A percentile compares a stretch with the other conserved stretches of the same genome.
Evolutionary conservation across 2,329 filamentous ascomycete species (phyloP).

Genomic region (Aspergillus fijiensis): DNA sequence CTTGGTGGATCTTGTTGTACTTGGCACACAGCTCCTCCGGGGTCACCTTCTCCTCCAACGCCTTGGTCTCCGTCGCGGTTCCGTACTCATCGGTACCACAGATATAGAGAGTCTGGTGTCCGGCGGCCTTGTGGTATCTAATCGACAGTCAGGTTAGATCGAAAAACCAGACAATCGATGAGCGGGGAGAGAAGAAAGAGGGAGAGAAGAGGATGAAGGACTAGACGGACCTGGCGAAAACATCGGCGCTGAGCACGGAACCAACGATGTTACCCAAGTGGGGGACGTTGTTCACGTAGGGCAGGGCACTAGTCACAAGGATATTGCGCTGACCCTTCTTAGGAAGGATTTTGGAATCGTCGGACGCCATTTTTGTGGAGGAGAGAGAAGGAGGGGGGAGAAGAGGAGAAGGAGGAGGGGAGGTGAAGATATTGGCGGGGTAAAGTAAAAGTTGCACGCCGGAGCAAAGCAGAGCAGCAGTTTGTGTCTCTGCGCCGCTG

Average conservation of each 20-base stretch:
- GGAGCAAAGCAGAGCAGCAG: neutral
- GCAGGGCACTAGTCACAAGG: conserved; percentile 86
- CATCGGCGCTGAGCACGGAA: conserved; percentile 83
- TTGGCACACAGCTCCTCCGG: conserved; percentile 86
- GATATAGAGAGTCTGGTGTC: conserved; percentile 76
- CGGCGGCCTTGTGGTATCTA: conserved; percentile 76
- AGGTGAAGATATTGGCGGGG: conserved; percentile 11
- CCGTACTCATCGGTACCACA: conserved; percentile 94
- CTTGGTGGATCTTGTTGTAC: conserved; percentile 85
- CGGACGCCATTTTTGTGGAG: conserved; percentile 22
- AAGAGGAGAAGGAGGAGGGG: conserved; percentile 8
- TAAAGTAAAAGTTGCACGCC: conserved; percentile 2
- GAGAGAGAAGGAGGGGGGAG: conserved; percentile 18
- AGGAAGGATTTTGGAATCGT: conserved; percentile 55
- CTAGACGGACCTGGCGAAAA: conserved; percentile 60
- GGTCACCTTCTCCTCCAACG: conserved; percentile 79
- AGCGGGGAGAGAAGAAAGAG: conserved; percentile 55
- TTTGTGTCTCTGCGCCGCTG: neutral
- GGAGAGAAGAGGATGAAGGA: conserved; percentile 58
- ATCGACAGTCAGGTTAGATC: conserved; percentile 17
- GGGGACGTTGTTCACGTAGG: conserved; percentile 77
- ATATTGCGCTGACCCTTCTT: conserved; percentile 77
- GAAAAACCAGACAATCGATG: neutral
- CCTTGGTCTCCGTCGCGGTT: conserved; percentile 93
- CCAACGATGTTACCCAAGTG: conserved; percentile 89